These are phyloP conservation scores for Sporothrix variecibatus DNA, from an alignment of 2,329 filamentous ascomycete species.

Conservation along the genomic window DNA sequence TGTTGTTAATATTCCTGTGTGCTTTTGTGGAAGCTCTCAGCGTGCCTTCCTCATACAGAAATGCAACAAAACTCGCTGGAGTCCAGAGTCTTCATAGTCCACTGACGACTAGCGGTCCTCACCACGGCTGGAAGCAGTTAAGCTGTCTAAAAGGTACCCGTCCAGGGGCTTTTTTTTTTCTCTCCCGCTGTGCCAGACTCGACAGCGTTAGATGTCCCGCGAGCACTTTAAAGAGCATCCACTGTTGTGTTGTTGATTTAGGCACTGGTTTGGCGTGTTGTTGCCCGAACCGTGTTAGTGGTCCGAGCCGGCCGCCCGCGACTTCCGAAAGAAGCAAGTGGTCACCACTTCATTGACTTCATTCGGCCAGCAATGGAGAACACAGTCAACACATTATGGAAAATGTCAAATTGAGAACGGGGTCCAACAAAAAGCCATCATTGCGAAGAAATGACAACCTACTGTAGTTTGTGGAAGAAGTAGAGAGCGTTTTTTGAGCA, in stretches of 20 bases:
- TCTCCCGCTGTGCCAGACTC: not conserved
- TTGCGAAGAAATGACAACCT: not conserved
- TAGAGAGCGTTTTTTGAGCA: not conserved
- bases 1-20: not conserved
- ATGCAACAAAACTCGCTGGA: not conserved
- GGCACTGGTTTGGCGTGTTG: not conserved
- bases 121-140: not conserved
- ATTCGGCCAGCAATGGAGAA: not conserved
- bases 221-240: not conserved
- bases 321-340: slow-evolving; percentile 4
- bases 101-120: not conserved
- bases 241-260: not conserved
- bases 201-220: not conserved
- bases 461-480: not conserved
- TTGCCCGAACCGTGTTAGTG: slow-evolving; percentile 3
- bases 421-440: not conserved
- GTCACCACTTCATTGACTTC: not conserved
- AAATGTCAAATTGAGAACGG: not conserved
- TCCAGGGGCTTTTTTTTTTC: not conserved
- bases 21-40: not conserved
- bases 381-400: not conserved
- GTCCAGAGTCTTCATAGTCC: not conserved
- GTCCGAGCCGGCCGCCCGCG: slow-evolving; percentile 6
- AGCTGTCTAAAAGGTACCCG: not conserved
- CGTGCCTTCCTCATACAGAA: not conserved